Evolutionary conservation across 2,329 filamentous ascomycete genomes (phyloP).

Genomic region (Botrytis tulipae): DNA sequence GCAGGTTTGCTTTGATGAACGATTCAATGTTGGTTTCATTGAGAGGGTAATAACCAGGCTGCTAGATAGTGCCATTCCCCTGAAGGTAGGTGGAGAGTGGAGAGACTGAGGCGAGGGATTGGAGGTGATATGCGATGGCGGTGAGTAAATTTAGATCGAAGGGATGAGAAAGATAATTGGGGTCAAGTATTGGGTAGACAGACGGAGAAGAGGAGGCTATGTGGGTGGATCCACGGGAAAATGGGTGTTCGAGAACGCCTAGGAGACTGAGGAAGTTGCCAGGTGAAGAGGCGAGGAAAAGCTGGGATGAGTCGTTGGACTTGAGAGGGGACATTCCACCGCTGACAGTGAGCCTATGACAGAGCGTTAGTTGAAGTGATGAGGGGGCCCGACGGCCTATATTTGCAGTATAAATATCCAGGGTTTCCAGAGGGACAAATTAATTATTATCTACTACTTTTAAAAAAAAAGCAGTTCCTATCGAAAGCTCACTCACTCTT

Average conservation of each 20-base stretch:
- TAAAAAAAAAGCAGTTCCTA: background rate
- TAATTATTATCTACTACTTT: background rate
- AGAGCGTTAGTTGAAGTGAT: background rate
- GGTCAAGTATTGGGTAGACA: slow-evolving; percentile 43
- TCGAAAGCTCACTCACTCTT: background rate
- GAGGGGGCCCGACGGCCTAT: background rate
- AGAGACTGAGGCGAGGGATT: slow-evolving; percentile 6
- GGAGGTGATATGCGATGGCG: background rate
- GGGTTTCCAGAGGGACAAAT: background rate
- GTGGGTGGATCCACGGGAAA: slow-evolving; percentile 56
- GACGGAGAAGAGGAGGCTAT: slow-evolving; percentile 41
- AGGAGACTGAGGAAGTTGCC: slow-evolving; percentile 2
- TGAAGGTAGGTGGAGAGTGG: background rate
- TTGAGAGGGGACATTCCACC: background rate
- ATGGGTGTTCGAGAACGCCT: slow-evolving; percentile 46
- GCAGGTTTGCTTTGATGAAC: background rate
- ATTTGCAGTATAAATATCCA: background rate
- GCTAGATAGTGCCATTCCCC: background rate
- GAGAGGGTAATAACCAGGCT: background rate
- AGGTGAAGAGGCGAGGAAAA: background rate
- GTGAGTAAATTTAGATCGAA: slow-evolving; percentile 37
- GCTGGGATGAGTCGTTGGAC: background rate
- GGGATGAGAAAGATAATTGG: slow-evolving; percentile 44
- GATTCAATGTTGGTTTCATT: background rate
- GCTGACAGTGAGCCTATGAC: background rate